phyloP scores from a whole-genome alignment of 805 yeast genomes.

The Saturnispora ahearnii region DNA sequence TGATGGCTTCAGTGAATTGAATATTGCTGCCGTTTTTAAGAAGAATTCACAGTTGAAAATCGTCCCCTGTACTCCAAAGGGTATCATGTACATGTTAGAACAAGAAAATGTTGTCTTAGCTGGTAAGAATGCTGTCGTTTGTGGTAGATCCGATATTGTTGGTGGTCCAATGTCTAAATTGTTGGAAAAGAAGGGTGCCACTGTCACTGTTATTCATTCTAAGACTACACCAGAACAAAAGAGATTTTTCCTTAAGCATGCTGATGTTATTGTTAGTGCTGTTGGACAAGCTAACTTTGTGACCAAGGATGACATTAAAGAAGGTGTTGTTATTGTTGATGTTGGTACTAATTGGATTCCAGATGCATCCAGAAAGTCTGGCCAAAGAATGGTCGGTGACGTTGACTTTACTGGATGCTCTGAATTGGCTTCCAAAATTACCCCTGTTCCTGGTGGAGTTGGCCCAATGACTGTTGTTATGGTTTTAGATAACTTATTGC shows the following conservation, averaged over 20 bases:
- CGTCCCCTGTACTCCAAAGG: slow-evolving; percentile 93
- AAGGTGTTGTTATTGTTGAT: slow-evolving; percentile 79
- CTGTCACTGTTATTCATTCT: slow-evolving; percentile 84
- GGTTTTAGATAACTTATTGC: slow-evolving; percentile 75
- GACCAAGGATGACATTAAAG: slow-evolving; percentile 81
- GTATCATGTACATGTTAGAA: slow-evolving; percentile 73
- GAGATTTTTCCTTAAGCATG: slow-evolving; percentile 42
- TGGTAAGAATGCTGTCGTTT: slow-evolving; percentile 84
- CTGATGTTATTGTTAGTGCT: slow-evolving; percentile 89
- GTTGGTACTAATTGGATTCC: slow-evolving; percentile 90
- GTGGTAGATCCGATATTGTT: slow-evolving; percentile 93
- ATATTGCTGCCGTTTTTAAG: slow-evolving; percentile 85
- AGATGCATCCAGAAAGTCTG: slow-evolving; percentile 66
- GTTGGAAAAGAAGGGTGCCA: slow-evolving; percentile 69
- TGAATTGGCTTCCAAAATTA: slow-evolving; percentile 56
- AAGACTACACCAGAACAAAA: slow-evolving; percentile 52
- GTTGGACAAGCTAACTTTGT: slow-evolving; percentile 81
- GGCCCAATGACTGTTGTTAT: slow-evolving; percentile 99
- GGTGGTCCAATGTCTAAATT: slow-evolving; percentile 89
- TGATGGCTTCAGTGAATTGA: slow-evolving; percentile 86
- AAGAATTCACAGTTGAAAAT: slow-evolving; percentile 76
- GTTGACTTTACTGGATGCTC: slow-evolving; percentile 71
- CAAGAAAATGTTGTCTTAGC: slow-evolving; percentile 54
- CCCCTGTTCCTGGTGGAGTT: slow-evolving; percentile 99
- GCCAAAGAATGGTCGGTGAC: slow-evolving; percentile 86